Percentiles rank a stretch among this genome's conserved stretches.
These are phyloP conservation scores for Cyberlindnera meyerae DNA, from an alignment of 805 yeast genomes.

Conservation along the genomic window DNA sequence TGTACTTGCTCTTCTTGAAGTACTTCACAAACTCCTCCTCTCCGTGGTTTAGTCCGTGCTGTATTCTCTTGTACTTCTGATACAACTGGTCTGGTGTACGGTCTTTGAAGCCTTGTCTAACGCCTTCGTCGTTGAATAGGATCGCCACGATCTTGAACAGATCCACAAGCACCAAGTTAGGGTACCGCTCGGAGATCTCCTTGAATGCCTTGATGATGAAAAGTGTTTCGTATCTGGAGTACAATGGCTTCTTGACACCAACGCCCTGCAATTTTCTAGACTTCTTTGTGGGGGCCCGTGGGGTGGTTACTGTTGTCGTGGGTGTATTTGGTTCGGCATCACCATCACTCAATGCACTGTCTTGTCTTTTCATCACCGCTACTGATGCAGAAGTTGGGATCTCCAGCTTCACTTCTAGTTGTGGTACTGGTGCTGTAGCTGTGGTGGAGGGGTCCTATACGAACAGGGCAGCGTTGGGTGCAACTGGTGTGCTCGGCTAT, in stretches of 20 bases:
- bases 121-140: slow-evolving; percentile 22
- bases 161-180: slow-evolving; percentile 21
- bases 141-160: slow-evolving; percentile 21
- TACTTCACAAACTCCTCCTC: slow-evolving; percentile 20
- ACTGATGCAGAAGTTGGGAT: too few relatives aligned
- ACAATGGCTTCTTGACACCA: slow-evolving; percentile 26
- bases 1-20: slow-evolving; percentile 17
- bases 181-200: slow-evolving; percentile 14
- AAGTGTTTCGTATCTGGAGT: slow-evolving; percentile 24
- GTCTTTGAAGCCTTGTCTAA: slow-evolving; percentile 20
- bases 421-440: too few relatives aligned
- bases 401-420: too few relatives aligned
- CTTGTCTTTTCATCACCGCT: slow-evolving; percentile 4
- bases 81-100: slow-evolving; percentile 26
- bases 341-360: background rate
- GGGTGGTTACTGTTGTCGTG: slow-evolving; percentile 5
- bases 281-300: slow-evolving; percentile 11
- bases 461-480: too few relatives aligned
- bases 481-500: too few relatives aligned
- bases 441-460: too few relatives aligned
- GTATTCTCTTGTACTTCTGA: slow-evolving; percentile 26
- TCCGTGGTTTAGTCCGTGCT: slow-evolving; percentile 23
- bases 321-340: background rate
- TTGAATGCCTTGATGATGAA: slow-evolving; percentile 23
- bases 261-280: slow-evolving; percentile 25